Evolutionary conservation across 441 rosid genomes (phyloP).

Genomic region (Mallotus japonicus): DNA sequence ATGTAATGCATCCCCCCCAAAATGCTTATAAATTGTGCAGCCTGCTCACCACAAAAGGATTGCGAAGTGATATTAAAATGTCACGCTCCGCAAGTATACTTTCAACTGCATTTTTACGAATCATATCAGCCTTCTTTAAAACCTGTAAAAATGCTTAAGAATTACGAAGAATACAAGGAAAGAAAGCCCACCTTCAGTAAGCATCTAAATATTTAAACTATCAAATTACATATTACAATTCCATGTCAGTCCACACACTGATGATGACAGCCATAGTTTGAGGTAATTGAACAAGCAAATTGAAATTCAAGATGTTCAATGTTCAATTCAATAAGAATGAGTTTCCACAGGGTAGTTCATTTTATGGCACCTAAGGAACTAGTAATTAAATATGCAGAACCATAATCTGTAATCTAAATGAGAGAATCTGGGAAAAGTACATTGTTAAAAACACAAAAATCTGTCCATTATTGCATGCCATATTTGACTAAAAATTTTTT

Average conservation of each 20-base stretch:
- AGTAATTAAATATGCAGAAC: neutral
- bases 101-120: constrained; percentile 97
- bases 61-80: constrained; percentile 88
- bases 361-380: neutral
- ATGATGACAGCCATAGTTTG: neutral
- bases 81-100: constrained; percentile 92
- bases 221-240: neutral
- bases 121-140: constrained; percentile 94
- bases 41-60: constrained; percentile 91
- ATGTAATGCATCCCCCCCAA: constrained; percentile 15
- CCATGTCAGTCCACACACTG: neutral
- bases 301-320: neutral
- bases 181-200: neutral
- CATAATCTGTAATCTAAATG: neutral
- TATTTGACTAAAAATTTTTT: neutral
- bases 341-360: neutral
- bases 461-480: neutral
- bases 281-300: neutral
- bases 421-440: neutral
- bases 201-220: neutral
- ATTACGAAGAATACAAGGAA: constrained; percentile 13
- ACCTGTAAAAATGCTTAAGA: constrained; percentile 51
- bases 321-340: neutral
- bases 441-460: neutral
- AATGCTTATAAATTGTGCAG: constrained; percentile 4